Conservation (phyloP, 192 early-diverging fungal genomes). For the Backusella tarrabulga region DNA sequence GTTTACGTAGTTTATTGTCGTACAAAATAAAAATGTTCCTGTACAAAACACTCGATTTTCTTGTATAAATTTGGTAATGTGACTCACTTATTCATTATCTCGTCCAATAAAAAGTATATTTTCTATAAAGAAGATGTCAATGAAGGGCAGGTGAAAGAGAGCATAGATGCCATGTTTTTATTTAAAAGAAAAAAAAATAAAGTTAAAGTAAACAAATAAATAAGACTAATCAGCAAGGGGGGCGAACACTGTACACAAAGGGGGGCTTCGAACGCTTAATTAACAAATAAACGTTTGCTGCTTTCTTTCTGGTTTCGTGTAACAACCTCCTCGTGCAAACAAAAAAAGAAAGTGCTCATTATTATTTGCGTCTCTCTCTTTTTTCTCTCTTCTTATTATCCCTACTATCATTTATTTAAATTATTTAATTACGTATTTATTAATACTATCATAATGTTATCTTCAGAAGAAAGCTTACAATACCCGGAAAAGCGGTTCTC, state of each 20-base stretch:
- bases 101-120: not conserved
- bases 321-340: not conserved
- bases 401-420: not conserved
- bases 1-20: not conserved
- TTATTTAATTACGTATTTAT: not conserved
- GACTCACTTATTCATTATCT: not conserved
- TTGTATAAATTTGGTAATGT: conserved; percentile 6
- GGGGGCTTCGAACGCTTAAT: not conserved
- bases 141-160: not conserved
- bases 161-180: not conserved
- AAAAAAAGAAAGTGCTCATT: not conserved
- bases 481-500: conserved; percentile 7
- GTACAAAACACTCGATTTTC: not conserved
- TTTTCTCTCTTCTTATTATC: not conserved
- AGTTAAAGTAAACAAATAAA: not conserved
- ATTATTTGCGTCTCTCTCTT: not conserved
- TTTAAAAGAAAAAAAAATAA: not conserved
- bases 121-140: not conserved
- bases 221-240: not conserved
- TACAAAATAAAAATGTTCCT: not conserved
- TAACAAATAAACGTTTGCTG: not conserved
- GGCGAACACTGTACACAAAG: not conserved
- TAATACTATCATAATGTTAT: not conserved
- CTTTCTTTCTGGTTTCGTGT: not conserved
- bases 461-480: not conserved